phyloP scores from a whole-genome alignment of 2,329 filamentous ascomycete genomes.

The Claviceps quebecensis region DNA sequence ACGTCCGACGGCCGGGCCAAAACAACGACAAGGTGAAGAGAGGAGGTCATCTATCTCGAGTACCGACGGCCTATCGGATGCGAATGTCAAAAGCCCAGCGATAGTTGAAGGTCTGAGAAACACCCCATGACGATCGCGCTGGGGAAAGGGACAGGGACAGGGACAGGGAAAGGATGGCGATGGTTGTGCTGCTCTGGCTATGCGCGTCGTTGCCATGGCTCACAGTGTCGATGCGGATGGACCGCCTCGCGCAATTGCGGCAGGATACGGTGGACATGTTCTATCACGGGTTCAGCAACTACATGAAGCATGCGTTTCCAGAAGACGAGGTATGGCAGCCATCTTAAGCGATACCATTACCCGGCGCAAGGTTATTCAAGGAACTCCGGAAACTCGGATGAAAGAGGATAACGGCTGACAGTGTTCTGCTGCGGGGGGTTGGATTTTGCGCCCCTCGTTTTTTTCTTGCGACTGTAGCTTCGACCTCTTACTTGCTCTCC shows the following conservation, averaged over 20 bases:
- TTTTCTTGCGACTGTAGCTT: conserved; percentile 34
- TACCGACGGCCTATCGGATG: too few relatives aligned
- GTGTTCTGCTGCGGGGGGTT: not conserved
- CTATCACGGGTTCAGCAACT: conserved; percentile 93
- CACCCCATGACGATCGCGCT: too few relatives aligned
- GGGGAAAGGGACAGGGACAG: not conserved
- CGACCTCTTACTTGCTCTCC: conserved; percentile 75
- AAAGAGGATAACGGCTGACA: not conserved
- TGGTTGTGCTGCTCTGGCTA: conserved; percentile 12
- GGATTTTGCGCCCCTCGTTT: not conserved
- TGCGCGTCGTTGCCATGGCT: conserved; percentile 27
- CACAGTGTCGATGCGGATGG: conserved; percentile 37
- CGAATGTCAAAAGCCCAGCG: too few relatives aligned
- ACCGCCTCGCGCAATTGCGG: conserved; percentile 39
- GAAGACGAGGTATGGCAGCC: conserved; percentile 59
- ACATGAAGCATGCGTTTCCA: conserved; percentile 86
- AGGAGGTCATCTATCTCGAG: too few relatives aligned
- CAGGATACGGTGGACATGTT: conserved; percentile 65
- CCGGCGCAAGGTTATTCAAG: not conserved
- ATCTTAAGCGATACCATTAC: not conserved
- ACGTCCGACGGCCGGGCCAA: too few relatives aligned
- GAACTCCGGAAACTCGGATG: not conserved
- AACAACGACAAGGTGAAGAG: too few relatives aligned
- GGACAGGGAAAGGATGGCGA: conserved; percentile 15
- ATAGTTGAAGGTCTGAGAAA: too few relatives aligned